These are phyloP conservation scores for Trichoderma sp. DNA, from an alignment of 2,329 filamentous ascomycete genomes.

Conservation along the genomic window DNA sequence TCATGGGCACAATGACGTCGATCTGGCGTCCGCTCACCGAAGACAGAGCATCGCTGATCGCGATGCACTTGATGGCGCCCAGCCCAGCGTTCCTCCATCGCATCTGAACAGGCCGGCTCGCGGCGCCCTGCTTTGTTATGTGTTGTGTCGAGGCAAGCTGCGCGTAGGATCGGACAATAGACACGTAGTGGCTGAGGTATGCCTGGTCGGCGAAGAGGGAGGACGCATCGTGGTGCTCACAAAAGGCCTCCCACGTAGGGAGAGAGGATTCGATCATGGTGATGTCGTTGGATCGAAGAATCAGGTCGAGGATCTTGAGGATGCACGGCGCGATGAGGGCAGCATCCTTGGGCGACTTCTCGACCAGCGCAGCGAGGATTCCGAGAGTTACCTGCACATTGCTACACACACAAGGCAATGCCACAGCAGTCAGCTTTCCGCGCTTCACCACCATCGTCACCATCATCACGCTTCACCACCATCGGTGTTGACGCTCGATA, in stretches of 20 bases:
- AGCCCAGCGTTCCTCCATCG: conserved; percentile 75
- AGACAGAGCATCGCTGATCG: conserved; percentile 75
- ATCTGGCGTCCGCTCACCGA: conserved; percentile 76
- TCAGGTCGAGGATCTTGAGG: conserved; percentile 78
- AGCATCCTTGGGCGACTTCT: conserved; percentile 88
- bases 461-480: background rate
- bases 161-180: conserved; percentile 78
- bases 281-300: conserved; percentile 84
- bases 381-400: conserved; percentile 94
- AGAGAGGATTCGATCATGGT: conserved; percentile 91
- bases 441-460: background rate
- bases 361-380: conserved; percentile 87
- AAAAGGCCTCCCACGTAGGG: conserved; percentile 84
- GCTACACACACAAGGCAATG: conserved; percentile 45
- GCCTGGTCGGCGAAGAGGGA: conserved; percentile 82
- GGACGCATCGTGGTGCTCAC: conserved; percentile 82
- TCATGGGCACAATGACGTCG: conserved; percentile 75
- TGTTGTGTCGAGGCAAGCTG: conserved; percentile 70
- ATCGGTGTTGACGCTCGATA: background rate
- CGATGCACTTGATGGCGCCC: conserved; percentile 77
- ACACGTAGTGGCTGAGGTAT: conserved; percentile 80
- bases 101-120: conserved; percentile 73
- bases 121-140: conserved; percentile 52
- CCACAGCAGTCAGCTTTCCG: conserved; percentile 14
- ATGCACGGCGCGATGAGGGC: conserved; percentile 85